A percentile compares a stretch with the other conserved stretches of the same genome.
These are phyloP conservation scores for Dictyostelium citrinum DNA, from an alignment of 78 protist genomes.

Conservation along the genomic window DNA sequence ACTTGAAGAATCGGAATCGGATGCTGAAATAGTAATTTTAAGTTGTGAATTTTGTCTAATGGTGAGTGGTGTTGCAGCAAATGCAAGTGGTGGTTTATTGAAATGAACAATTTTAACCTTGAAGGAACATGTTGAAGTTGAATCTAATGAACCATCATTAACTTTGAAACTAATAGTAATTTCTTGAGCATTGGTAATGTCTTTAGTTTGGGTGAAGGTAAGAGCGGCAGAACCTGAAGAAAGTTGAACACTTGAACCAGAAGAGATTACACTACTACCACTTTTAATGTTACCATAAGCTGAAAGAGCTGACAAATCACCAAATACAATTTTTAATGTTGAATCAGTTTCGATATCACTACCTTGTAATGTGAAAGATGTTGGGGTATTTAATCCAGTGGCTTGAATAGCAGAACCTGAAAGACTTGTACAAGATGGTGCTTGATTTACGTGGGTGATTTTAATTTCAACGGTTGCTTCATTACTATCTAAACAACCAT, in stretches of 20 bases:
- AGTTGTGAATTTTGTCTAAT: neutral
- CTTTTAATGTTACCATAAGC: neutral
- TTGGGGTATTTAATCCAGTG: neutral
- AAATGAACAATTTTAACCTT: neutral
- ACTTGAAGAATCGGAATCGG: neutral
- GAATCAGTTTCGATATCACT: neutral
- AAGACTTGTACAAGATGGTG: neutral
- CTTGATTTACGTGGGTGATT: slow-evolving; percentile 6
- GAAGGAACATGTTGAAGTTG: neutral
- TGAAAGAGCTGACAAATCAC: neutral
- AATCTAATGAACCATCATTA: slow-evolving; percentile 23
- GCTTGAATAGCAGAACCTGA: neutral
- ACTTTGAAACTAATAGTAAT: neutral
- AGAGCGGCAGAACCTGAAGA: neutral
- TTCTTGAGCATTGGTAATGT: neutral
- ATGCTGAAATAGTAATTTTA: neutral
- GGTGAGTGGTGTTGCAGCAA: neutral
- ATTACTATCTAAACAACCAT: slow-evolving; percentile 18
- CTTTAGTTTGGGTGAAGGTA: neutral
- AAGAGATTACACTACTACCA: neutral
- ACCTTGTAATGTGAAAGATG: neutral
- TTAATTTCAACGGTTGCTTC: neutral
- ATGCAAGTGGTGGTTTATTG: slow-evolving; percentile 12
- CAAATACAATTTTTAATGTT: neutral
- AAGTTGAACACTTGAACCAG: neutral